phyloP scores from a whole-genome alignment of 192 early-diverging fungal species.

The Backusella westeae region DNA sequence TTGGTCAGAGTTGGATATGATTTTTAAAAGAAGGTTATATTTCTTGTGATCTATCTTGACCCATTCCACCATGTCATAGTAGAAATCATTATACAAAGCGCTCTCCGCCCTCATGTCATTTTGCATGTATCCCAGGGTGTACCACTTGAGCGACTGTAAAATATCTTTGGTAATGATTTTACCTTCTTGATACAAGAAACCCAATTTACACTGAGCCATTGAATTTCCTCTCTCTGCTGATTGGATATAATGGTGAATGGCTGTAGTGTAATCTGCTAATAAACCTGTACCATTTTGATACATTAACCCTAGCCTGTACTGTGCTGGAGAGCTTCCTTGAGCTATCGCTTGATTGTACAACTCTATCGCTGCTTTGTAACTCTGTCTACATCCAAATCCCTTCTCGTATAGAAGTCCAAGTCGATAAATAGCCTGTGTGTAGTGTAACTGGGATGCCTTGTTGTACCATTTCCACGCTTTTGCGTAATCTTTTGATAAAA shows the following conservation, averaged over 20 bases:
- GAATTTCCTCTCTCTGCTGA: neutral
- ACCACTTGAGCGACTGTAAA: neutral
- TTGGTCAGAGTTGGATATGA: neutral
- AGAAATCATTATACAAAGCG: neutral
- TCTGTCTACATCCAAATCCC: neutral
- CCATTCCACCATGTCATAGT: neutral
- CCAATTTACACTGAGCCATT: neutral
- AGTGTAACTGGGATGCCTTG: neutral
- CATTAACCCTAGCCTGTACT: neutral
- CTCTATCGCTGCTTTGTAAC: neutral
- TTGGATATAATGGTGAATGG: neutral
- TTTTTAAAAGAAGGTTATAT: neutral
- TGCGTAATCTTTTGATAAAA: neutral
- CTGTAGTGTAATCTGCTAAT: neutral
- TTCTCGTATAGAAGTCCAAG: neutral
- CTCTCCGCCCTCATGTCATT: neutral
- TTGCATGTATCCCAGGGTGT: neutral
- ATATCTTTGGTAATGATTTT: neutral
- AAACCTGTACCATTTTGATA: neutral
- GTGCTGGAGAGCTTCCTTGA: neutral
- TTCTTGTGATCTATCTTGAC: neutral
- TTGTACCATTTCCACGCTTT: neutral
- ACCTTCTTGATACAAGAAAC: neutral
- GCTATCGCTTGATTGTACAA: neutral
- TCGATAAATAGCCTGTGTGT: neutral